Percentiles rank a stretch among this genome's conserved stretches.
These are phyloP conservation scores for Fusarium circinatum DNA, from an alignment of 2,329 filamentous ascomycete species.

Conservation along the genomic window DNA sequence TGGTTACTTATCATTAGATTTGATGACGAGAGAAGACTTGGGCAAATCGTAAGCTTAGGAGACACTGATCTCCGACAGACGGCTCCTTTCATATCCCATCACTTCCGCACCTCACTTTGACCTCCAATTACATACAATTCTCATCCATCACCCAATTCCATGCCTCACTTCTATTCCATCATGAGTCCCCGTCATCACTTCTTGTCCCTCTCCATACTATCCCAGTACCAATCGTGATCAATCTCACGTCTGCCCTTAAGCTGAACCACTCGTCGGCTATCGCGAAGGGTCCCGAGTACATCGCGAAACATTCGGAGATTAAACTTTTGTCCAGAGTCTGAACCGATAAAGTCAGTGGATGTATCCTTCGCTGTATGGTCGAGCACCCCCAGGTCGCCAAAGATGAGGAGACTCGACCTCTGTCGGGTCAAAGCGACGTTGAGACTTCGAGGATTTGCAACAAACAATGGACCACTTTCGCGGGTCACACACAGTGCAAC, in stretches of 20 bases:
- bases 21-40: no score
- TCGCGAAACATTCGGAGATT: not conserved
- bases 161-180: not conserved
- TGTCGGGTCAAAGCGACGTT: constrained; percentile 8
- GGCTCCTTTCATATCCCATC: not conserved
- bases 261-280: not conserved
- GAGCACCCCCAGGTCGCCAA: not conserved
- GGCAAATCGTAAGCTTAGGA: no score
- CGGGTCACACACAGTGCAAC: not conserved
- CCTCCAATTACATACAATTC: no score
- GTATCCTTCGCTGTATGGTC: rapidly evolving
- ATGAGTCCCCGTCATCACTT: not conserved
- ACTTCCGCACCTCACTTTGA: no score
- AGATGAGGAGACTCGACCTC: not conserved
- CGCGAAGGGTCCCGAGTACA: not conserved
- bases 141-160: no score
- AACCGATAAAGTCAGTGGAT: not conserved
- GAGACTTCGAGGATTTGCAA: rapidly evolving
- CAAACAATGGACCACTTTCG: not conserved
- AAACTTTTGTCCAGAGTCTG: not conserved
- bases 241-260: not conserved
- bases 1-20: no score
- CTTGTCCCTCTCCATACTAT: not conserved
- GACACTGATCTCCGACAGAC: not conserved
- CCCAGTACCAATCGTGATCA: not conserved